phyloP scores from a whole-genome alignment of 2,329 filamentous ascomycete species.

The Fusarium caatingaense region DNA sequence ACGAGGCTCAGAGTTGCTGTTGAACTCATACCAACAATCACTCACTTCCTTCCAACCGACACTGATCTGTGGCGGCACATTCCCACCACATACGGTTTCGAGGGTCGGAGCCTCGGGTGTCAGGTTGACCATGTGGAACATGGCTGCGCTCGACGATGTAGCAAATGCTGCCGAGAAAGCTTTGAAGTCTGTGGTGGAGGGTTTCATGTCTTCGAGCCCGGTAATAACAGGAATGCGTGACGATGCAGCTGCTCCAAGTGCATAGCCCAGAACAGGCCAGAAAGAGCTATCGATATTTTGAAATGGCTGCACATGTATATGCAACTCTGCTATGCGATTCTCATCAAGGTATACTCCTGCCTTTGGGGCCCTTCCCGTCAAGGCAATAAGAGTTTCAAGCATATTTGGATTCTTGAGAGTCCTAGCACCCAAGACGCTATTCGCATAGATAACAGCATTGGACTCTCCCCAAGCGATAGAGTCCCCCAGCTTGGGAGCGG shows the following conservation, averaged over 20 bases:
- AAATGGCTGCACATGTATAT: background rate
- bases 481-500: conserved; percentile 18
- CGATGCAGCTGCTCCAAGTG: conserved; percentile 11
- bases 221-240: conserved; percentile 24
- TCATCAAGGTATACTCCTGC: conserved; percentile 16
- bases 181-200: conserved; percentile 29
- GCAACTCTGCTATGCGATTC: conserved; percentile 45
- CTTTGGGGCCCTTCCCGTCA: conserved; percentile 31
- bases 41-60: background rate
- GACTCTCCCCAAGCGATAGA: conserved; percentile 34
- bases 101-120: conserved; percentile 30
- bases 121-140: conserved; percentile 36
- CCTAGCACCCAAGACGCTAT: conserved; percentile 34
- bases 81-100: background rate
- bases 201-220: conserved; percentile 15
- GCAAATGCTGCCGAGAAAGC: conserved; percentile 34
- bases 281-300: conserved; percentile 22
- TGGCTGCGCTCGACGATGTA: conserved; percentile 29
- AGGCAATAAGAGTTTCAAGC: conserved; percentile 25
- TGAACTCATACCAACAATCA: conserved; percentile 17
- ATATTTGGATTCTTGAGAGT: conserved; percentile 34
- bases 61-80: background rate
- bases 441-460: conserved; percentile 37
- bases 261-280: conserved; percentile 30
- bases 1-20: background rate